phyloP scores from a whole-genome alignment of 2,329 filamentous ascomycete species.

The Cladosporium austrohemisphaericum region DNA sequence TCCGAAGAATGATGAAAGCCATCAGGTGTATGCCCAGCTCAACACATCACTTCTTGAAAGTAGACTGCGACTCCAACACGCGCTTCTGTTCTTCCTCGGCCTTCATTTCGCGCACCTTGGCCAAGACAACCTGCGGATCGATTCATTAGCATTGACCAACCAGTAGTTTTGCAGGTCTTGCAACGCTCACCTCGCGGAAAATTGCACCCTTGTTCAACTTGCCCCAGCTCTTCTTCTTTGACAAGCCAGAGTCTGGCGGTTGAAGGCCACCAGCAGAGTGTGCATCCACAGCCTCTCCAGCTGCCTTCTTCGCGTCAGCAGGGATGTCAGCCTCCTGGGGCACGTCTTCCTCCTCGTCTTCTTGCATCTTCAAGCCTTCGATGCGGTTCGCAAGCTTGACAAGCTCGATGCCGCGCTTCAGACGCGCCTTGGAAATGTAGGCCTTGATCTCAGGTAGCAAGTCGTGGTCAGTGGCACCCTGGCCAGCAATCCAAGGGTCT shows the following conservation, averaged over 20 bases:
- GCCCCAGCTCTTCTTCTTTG: slow-evolving; percentile 51
- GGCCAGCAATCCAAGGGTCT: slow-evolving; percentile 73
- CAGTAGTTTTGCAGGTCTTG: not conserved
- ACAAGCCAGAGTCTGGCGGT: slow-evolving; percentile 25
- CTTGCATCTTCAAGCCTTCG: slow-evolving; percentile 87
- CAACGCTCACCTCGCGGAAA: slow-evolving; percentile 71
- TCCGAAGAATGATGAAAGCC: too few species aligned
- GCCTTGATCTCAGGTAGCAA: slow-evolving; percentile 94
- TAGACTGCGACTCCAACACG: slow-evolving; percentile 15
- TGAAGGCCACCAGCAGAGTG: slow-evolving; percentile 25
- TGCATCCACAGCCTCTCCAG: slow-evolving; percentile 41
- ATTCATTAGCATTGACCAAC: slow-evolving; percentile 13
- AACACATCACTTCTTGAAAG: not conserved
- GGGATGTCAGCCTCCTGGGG: slow-evolving; percentile 58
- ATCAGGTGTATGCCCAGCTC: too few species aligned
- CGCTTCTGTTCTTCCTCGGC: slow-evolving; percentile 64
- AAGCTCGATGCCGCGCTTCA: slow-evolving; percentile 90
- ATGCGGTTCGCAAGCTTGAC: slow-evolving; percentile 96
- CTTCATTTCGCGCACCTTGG: slow-evolving; percentile 90
- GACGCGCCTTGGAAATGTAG: slow-evolving; percentile 85
- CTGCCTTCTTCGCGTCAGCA: slow-evolving; percentile 57
- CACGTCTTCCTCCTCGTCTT: slow-evolving; percentile 75
- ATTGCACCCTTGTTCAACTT: slow-evolving; percentile 66
- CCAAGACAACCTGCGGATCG: slow-evolving; percentile 57
- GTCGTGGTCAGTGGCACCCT: slow-evolving; percentile 92